phyloP scores from a whole-genome alignment of 2,329 filamentous ascomycete species.

The Cylindrodendrum hubeiense region DNA sequence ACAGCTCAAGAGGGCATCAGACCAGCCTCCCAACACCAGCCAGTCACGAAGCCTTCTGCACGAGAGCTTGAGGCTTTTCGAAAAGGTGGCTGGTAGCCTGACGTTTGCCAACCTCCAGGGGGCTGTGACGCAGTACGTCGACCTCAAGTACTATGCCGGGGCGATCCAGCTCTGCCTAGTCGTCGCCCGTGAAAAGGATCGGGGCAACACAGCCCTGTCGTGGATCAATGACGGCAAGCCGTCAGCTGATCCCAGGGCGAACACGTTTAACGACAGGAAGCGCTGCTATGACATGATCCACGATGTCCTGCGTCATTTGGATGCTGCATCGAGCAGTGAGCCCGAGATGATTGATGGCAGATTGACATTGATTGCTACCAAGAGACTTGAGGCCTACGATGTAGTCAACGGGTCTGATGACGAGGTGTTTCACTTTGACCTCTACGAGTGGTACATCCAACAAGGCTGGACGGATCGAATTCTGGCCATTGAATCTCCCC shows the following conservation, averaged over 20 bases:
- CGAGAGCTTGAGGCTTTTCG: slow-evolving; percentile 89
- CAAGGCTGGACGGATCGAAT: slow-evolving; percentile 89
- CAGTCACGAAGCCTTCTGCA: slow-evolving; percentile 83
- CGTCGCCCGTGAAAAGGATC: slow-evolving; percentile 87
- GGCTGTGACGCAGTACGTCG: slow-evolving; percentile 83
- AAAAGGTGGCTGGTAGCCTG: slow-evolving; percentile 87
- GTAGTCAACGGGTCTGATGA: slow-evolving; percentile 91
- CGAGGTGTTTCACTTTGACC: slow-evolving; percentile 92
- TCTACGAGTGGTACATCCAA: slow-evolving; percentile 98
- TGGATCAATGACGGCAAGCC: slow-evolving; percentile 91
- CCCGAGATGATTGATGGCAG: slow-evolving; percentile 84
- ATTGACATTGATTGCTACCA: slow-evolving; percentile 79
- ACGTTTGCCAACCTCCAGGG: slow-evolving; percentile 83
- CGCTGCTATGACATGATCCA: slow-evolving; percentile 91
- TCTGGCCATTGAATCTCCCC: slow-evolving; percentile 84
- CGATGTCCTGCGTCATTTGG: slow-evolving; percentile 81
- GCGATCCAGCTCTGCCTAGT: slow-evolving; percentile 89
- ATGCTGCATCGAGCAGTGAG: slow-evolving; percentile 75
- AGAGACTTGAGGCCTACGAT: slow-evolving; percentile 88
- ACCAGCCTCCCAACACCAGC: slow-evolving; percentile 81
- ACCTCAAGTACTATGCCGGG: slow-evolving; percentile 90
- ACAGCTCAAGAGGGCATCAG: slow-evolving; percentile 87
- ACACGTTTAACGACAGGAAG: slow-evolving; percentile 77
- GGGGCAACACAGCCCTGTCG: slow-evolving; percentile 84
- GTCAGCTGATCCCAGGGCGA: slow-evolving; percentile 75